A percentile compares a stretch with the other conserved stretches of the same genome.
phyloP scores from a whole-genome alignment of 192 early-diverging fungal genomes.

The Backusella psychrophila region DNA sequence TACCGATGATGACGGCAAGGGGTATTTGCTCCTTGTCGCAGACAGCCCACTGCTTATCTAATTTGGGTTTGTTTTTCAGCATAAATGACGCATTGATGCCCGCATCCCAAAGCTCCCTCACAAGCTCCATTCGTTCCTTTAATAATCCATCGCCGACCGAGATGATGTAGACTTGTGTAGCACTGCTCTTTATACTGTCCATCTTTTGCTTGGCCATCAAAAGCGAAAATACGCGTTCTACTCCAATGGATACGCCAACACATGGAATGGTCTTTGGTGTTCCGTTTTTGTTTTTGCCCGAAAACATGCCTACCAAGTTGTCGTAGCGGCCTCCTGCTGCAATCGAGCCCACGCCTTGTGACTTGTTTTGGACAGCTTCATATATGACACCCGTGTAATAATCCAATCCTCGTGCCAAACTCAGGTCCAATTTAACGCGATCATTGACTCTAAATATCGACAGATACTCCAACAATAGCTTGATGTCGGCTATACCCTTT shows the following conservation, averaged over 20 bases:
- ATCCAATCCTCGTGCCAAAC: slow-evolving; percentile 91
- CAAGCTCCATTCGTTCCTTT: slow-evolving; percentile 84
- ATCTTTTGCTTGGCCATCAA: slow-evolving; percentile 59
- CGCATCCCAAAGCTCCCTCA: slow-evolving; percentile 84
- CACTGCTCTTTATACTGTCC: slow-evolving; percentile 67
- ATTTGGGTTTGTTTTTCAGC: slow-evolving; percentile 86
- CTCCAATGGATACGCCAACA: slow-evolving; percentile 91
- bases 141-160: slow-evolving; percentile 75
- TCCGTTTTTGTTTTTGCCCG: slow-evolving; percentile 58
- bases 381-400: slow-evolving; percentile 99
- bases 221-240: slow-evolving; percentile 93
- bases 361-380: slow-evolving; percentile 75
- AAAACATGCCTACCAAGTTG: slow-evolving; percentile 94
- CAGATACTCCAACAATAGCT: slow-evolving; percentile 78
- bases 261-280: slow-evolving; percentile 80
- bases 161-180: slow-evolving; percentile 85
- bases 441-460: slow-evolving; percentile 68
- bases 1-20: slow-evolving; percentile 84
- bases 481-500: slow-evolving; percentile 84
- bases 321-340: slow-evolving; percentile 97
- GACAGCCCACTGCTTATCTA: slow-evolving; percentile 70
- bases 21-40: slow-evolving; percentile 89
- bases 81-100: slow-evolving; percentile 87
- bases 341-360: slow-evolving; percentile 88
- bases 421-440: slow-evolving; percentile 77